Conservation (phyloP, 1,284 basidiomycete species). For the Rhodotorula sp. region DNA sequence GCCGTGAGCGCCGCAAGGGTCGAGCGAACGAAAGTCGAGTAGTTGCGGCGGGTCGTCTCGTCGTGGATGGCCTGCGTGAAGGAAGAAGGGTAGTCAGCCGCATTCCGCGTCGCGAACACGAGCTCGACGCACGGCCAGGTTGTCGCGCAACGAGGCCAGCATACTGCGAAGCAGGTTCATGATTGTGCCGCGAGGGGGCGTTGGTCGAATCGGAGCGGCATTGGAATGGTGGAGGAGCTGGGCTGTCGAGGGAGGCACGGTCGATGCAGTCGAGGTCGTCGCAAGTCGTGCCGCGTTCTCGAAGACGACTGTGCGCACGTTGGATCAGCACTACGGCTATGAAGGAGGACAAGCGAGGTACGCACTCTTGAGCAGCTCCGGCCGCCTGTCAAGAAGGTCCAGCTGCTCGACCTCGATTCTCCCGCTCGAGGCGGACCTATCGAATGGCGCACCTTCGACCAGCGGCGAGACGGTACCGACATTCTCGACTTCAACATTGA, state of each 20-base stretch:
- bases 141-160: slow-evolving; percentile 37
- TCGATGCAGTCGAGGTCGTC: neutral
- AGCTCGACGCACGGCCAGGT: slow-evolving; percentile 26
- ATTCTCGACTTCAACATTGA: slow-evolving; percentile 11
- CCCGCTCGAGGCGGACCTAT: neutral
- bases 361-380: slow-evolving; percentile 31
- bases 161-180: slow-evolving; percentile 33
- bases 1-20: slow-evolving; percentile 6
- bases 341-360: neutral
- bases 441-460: slow-evolving; percentile 21
- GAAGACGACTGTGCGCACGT: slow-evolving; percentile 15
- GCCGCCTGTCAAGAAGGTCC: slow-evolving; percentile 23
- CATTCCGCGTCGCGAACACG: too few species aligned
- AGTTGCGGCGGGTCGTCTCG: slow-evolving; percentile 6
- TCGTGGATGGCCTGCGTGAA: slow-evolving; percentile 16
- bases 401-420: slow-evolving; percentile 17
- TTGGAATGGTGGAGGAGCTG: slow-evolving; percentile 10
- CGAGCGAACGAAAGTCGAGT: slow-evolving; percentile 10
- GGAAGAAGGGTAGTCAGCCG: too few species aligned
- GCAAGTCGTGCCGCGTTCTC: slow-evolving; percentile 14
- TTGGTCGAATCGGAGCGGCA: neutral
- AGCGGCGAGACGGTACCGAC: slow-evolving; percentile 6
- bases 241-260: slow-evolving; percentile 1
- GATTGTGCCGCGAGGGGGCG: slow-evolving; percentile 5
- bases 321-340: neutral